Conservation (phyloP, 179 eudicot genomes). For the Silene vulgaris region DNA sequence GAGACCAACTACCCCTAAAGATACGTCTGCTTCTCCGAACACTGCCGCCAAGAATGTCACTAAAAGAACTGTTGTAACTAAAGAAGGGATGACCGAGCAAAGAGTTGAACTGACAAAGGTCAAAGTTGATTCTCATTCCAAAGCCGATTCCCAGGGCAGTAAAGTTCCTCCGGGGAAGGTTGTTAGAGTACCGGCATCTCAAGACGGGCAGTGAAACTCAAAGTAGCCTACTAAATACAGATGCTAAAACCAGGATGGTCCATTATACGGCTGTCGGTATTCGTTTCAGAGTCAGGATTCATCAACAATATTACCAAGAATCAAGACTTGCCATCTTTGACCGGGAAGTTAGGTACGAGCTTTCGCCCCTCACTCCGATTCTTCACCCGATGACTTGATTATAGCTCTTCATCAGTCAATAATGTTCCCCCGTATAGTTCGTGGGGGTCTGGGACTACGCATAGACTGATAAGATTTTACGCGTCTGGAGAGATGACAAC, state of each 20-base stretch:
- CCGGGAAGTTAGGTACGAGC: conserved; percentile 18
- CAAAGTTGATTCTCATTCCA: conserved; percentile 19
- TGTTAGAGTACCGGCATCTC: conserved; percentile 31
- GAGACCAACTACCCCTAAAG: conserved; percentile 38
- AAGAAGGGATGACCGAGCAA: conserved; percentile 30
- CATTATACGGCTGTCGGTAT: not conserved
- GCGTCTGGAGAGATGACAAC: not conserved
- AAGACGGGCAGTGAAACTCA: conserved; percentile 37
- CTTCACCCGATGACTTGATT: not conserved
- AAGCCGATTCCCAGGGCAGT: conserved; percentile 30
- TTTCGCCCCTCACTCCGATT: conserved; percentile 12
- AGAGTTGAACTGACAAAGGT: conserved; percentile 24
- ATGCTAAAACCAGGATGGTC: conserved; percentile 54
- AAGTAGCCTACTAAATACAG: conserved; percentile 52
- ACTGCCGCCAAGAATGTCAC: conserved; percentile 31
- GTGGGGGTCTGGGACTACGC: not conserved
- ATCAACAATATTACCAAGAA: conserved; percentile 3
- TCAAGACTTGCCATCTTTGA: conserved; percentile 19
- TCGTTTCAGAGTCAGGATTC: conserved; percentile 1
- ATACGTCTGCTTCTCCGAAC: conserved; percentile 31
- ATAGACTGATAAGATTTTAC: not conserved
- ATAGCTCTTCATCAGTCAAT: not conserved
- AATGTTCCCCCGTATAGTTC: not conserved
- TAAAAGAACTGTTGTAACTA: conserved; percentile 29
- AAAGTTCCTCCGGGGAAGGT: conserved; percentile 35